These are phyloP conservation scores for Annulohypoxylon truncatum DNA, from an alignment of 2,329 filamentous ascomycete genomes.

Conservation along the genomic window DNA sequence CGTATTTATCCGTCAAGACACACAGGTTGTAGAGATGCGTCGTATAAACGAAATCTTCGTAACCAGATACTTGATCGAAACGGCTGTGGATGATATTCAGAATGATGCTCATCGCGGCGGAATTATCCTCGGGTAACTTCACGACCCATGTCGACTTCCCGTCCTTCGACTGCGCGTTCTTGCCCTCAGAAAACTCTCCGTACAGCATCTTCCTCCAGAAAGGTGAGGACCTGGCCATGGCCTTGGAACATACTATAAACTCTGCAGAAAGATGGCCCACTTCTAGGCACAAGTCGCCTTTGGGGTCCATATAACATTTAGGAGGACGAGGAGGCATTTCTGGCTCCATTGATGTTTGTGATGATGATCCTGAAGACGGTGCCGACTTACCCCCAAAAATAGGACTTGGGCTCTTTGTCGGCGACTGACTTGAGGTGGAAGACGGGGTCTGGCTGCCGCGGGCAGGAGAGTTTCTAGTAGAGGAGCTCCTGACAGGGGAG, in stretches of 20 bases:
- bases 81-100: constrained; percentile 37
- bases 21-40: constrained; percentile 38
- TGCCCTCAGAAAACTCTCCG: constrained; percentile 28
- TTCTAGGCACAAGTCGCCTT: constrained; percentile 33
- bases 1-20: constrained; percentile 41
- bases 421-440: neutral
- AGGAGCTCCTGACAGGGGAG: neutral
- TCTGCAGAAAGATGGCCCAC: constrained; percentile 23
- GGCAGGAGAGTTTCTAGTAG: neutral
- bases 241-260: constrained; percentile 35
- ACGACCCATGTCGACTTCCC: constrained; percentile 31
- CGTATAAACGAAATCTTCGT: constrained; percentile 25
- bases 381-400: neutral
- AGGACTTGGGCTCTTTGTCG: neutral
- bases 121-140: constrained; percentile 36
- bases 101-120: constrained; percentile 29
- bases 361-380: neutral
- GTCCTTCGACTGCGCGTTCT: constrained; percentile 9
- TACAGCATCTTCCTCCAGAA: constrained; percentile 36
- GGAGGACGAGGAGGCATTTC: constrained; percentile 2
- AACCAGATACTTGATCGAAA: constrained; percentile 26
- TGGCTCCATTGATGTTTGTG: neutral
- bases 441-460: neutral
- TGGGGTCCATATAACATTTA: constrained; percentile 20
- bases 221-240: constrained; percentile 28